Percentiles rank a stretch among this genome's conserved stretches.
phyloP scores from a whole-genome alignment of 768 basidiomycete species.

The Kwoniella bestiolae region DNA sequence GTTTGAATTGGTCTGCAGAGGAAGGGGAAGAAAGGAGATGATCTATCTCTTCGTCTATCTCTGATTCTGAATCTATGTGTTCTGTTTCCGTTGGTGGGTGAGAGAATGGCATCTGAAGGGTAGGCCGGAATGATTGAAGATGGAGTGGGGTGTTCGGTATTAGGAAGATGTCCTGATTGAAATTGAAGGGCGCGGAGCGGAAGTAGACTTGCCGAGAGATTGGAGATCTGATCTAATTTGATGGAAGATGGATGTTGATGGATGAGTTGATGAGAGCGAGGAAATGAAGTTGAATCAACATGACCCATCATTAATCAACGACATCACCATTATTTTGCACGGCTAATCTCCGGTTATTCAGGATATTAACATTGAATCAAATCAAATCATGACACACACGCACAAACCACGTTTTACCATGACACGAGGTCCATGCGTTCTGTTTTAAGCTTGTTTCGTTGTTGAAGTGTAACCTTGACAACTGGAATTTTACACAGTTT shows the following conservation, averaged over 20 bases:
- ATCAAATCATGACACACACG: neutral
- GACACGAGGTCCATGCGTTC: neutral
- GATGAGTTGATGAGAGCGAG: neutral
- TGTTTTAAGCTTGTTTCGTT: neutral
- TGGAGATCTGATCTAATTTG: neutral
- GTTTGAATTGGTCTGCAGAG: slow-evolving; percentile 4
- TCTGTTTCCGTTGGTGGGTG: neutral
- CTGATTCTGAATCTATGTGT: neutral
- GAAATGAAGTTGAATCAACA: neutral
- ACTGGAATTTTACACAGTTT: neutral
- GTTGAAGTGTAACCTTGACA: neutral
- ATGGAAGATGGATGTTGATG: neutral
- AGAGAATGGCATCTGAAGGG: neutral
- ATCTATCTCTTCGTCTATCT: slow-evolving; percentile 6
- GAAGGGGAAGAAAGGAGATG: neutral
- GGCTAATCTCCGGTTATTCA: neutral
- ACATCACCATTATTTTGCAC: neutral
- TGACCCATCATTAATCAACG: neutral
- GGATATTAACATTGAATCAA: neutral
- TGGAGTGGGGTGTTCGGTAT: too few relatives aligned
- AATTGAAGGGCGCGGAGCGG: neutral
- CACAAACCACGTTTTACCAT: neutral
- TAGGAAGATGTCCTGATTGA: too few relatives aligned
- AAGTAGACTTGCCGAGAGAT: neutral
- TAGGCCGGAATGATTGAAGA: too few relatives aligned